phyloP scores from a whole-genome alignment of 345 rosid genomes.

The Citrus unshiu region DNA sequence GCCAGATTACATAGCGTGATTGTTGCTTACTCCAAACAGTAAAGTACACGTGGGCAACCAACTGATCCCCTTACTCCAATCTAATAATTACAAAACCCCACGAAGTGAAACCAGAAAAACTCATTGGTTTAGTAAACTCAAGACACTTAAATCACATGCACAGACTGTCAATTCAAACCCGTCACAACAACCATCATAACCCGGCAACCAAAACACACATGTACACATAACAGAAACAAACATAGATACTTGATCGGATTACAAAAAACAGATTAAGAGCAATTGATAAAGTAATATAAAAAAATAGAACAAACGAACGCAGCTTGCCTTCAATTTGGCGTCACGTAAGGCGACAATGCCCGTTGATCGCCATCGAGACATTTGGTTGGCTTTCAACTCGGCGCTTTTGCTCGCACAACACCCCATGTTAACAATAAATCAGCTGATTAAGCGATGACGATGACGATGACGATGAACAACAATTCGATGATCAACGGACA shows the following conservation, averaged over 20 bases:
- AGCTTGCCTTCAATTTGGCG: conserved; percentile 75
- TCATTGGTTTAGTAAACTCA: neutral
- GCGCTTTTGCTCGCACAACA: conserved; percentile 69
- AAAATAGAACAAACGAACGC: neutral
- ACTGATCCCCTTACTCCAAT: neutral
- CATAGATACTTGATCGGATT: neutral
- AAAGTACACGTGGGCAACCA: neutral
- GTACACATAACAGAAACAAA: neutral
- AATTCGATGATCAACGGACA: neutral
- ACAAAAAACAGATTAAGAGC: neutral
- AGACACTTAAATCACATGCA: neutral
- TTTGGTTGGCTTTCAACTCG: conserved; percentile 63
- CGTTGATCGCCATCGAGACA: conserved; percentile 88
- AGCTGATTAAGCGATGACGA: neutral
- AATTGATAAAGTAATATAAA: neutral
- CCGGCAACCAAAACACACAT: neutral
- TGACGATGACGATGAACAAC: no score
- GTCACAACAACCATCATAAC: neutral
- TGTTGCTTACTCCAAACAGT: neutral
- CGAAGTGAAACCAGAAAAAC: neutral
- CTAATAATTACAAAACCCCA: neutral
- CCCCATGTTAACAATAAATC: conserved; percentile 48
- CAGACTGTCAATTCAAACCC: neutral
- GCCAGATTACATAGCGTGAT: neutral
- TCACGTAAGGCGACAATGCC: conserved; percentile 94